A percentile compares a stretch with the other conserved stretches of the same genome.
These are phyloP conservation scores for Aspergillus sergii DNA, from an alignment of 2,329 filamentous ascomycete genomes.

Conservation along the genomic window DNA sequence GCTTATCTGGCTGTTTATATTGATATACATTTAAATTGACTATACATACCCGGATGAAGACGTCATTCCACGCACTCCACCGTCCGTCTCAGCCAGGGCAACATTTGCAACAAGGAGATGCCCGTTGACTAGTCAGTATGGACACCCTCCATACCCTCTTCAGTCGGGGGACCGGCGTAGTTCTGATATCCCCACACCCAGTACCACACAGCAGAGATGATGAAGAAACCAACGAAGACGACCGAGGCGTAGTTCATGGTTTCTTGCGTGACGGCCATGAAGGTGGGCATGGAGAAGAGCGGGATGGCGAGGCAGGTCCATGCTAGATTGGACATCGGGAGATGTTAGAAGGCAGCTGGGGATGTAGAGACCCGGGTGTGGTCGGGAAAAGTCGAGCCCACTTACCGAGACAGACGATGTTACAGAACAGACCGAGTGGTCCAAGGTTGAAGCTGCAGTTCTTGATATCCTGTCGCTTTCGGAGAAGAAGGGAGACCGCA, in stretches of 20 bases:
- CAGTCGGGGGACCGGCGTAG: conserved; percentile 34
- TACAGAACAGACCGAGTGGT: conserved; percentile 61
- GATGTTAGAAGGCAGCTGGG: background rate
- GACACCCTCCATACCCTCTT: conserved; percentile 10
- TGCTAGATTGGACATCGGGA: conserved; percentile 13
- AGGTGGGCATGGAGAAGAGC: conserved; percentile 62
- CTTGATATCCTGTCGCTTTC: conserved; percentile 61
- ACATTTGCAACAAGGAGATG: background rate
- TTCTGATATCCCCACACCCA: conserved; percentile 69
- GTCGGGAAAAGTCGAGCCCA: conserved; percentile 15
- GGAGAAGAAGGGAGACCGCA: conserved; percentile 60
- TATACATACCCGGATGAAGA: background rate
- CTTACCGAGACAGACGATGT: conserved; percentile 66
- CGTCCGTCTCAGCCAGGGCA: background rate
- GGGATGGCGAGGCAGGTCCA: conserved; percentile 72
- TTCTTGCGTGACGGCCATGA: conserved; percentile 59
- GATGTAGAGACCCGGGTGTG: background rate
- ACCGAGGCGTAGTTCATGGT: conserved; percentile 75
- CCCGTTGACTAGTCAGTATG: background rate
- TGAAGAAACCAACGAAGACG: conserved; percentile 69
- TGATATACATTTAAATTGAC: background rate
- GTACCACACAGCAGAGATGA: conserved; percentile 68
- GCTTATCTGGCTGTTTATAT: background rate
- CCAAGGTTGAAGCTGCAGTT: conserved; percentile 56
- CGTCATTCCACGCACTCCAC: background rate